Percentiles rank a stretch among this genome's conserved stretches.
phyloP scores from a whole-genome alignment of 768 basidiomycete genomes.

The Agaricus subrufescens region DNA sequence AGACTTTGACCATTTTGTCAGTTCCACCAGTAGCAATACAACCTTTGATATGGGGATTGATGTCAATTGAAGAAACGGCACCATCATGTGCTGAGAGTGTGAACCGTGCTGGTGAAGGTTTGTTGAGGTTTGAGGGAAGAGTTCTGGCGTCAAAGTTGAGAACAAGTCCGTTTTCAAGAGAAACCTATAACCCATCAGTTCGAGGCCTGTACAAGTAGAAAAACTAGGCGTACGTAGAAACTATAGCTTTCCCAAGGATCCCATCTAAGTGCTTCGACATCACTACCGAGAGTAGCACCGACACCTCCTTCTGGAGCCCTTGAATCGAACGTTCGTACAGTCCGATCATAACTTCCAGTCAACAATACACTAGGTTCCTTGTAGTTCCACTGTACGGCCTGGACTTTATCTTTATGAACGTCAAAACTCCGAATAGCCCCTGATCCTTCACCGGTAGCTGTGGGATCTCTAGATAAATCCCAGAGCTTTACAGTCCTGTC shows the following conservation, averaged over 20 bases:
- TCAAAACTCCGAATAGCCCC: conserved; percentile 84
- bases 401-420: conserved; percentile 90
- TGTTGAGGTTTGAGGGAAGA: conserved; percentile 62
- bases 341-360: conserved; percentile 92
- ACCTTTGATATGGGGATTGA: conserved; percentile 86
- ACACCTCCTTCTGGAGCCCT: conserved; percentile 78
- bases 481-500: conserved; percentile 96
- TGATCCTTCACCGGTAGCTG: conserved; percentile 37
- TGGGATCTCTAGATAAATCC: conserved; percentile 79
- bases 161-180: conserved; percentile 91
- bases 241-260: conserved; percentile 89
- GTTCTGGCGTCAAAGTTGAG: conserved; percentile 89
- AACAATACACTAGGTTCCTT: conserved; percentile 84
- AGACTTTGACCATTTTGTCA: conserved; percentile 93
- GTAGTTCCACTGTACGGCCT: conserved; percentile 94
- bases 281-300: conserved; percentile 81
- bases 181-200: conserved; percentile 52
- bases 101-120: conserved; percentile 70
- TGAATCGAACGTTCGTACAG: conserved; percentile 92
- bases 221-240: conserved; percentile 66
- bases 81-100: conserved; percentile 94
- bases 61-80: conserved; percentile 81
- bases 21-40: conserved; percentile 92
- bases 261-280: conserved; percentile 93
- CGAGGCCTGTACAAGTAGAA: not conserved